Evolutionary conservation across 73 alveolate species (phyloP).

Genomic region (Paramecium pentaurelia): DNA sequence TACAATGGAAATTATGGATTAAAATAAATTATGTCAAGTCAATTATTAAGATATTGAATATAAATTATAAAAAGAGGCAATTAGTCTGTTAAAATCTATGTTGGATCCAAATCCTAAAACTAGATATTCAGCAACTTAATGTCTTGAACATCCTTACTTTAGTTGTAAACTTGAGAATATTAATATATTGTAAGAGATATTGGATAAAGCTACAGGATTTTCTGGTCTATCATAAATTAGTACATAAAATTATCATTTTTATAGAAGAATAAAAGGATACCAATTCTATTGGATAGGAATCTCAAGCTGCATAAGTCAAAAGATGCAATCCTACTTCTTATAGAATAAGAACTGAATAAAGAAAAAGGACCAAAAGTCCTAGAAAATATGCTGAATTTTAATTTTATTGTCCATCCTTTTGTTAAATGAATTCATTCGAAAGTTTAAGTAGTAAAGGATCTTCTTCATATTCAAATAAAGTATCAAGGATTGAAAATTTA

Average conservation of each 20-base stretch:
- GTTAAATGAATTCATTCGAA: not conserved
- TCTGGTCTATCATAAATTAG: not conserved
- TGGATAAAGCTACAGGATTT: constrained; percentile 26
- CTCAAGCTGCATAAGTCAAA: not conserved
- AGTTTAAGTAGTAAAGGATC: not conserved
- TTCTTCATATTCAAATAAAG: not conserved
- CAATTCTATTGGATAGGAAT: not conserved
- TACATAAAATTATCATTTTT: not conserved
- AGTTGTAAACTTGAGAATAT: not conserved
- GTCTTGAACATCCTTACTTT: constrained; percentile 15
- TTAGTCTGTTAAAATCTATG: not conserved
- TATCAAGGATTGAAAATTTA: not conserved
- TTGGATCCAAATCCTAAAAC: constrained; percentile 7
- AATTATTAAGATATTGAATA: not conserved
- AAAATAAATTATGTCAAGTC: not conserved
- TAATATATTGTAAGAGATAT: not conserved
- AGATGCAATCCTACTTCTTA: constrained; percentile 40
- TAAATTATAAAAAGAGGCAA: not conserved
- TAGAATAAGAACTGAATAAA: not conserved
- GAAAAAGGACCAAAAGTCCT: constrained; percentile 23
- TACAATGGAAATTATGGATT: not conserved
- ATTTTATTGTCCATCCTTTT: constrained; percentile 18
- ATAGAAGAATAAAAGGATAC: not conserved
- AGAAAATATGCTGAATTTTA: constrained; percentile 25
- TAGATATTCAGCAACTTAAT: not conserved